Percentiles rank a stretch among this genome's conserved stretches.
Conservation (phyloP, 2,329 filamentous ascomycete genomes). For the Chaetomiaceae sp. region DNA sequence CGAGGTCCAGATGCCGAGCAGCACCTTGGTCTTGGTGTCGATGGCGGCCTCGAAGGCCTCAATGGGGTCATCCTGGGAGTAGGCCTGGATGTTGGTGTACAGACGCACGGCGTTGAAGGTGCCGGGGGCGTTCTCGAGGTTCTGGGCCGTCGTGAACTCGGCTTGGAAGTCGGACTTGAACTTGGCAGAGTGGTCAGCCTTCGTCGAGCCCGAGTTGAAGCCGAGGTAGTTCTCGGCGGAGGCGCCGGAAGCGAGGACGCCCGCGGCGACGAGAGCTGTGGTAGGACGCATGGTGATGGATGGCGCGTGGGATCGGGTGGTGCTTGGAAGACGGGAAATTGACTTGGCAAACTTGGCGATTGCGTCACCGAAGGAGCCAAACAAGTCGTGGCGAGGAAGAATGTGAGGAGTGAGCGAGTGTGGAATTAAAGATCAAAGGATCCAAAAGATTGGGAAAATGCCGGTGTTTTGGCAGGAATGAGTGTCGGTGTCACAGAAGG, state of each 20-base stretch:
- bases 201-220: constrained; percentile 49
- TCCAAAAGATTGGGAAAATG: neutral
- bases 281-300: constrained; percentile 39
- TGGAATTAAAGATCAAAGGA: neutral
- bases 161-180: constrained; percentile 45
- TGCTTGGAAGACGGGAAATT: neutral
- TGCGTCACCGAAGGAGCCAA: constrained; percentile 15
- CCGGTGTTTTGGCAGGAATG: constrained; percentile 3
- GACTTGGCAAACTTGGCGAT: constrained; percentile 17
- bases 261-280: constrained; percentile 34
- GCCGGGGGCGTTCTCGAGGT: constrained; percentile 43
- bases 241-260: constrained; percentile 37
- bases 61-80: constrained; percentile 73
- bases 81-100: constrained; percentile 63
- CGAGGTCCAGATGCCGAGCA: constrained; percentile 61
- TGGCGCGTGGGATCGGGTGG: neutral
- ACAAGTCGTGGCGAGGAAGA: neutral
- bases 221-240: constrained; percentile 46
- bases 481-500: constrained; percentile 18
- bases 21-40: constrained; percentile 53
- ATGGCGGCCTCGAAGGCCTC: constrained; percentile 72
- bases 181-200: constrained; percentile 46
- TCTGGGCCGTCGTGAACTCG: constrained; percentile 42
- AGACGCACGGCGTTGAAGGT: constrained; percentile 56
- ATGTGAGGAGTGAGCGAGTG: constrained; percentile 9